Percentiles rank a stretch among this genome's conserved stretches.
Evolutionary conservation across 768 basidiomycete species (phyloP).

Genomic region (Amanita pallidorosea): DNA sequence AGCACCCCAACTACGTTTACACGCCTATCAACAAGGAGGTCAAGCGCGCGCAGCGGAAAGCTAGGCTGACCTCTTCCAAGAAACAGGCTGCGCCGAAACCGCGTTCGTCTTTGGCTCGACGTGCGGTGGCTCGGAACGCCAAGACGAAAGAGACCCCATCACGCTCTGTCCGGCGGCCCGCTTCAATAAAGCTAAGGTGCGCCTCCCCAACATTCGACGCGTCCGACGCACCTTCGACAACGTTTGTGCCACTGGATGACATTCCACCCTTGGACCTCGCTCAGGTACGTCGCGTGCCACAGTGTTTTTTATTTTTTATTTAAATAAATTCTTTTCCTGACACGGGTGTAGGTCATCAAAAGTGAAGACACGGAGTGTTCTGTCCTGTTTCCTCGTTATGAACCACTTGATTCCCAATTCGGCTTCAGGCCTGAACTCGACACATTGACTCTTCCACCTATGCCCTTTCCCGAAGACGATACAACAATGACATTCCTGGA

Average conservation of each 20-base stretch:
- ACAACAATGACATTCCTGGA: neutral
- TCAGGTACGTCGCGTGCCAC: neutral
- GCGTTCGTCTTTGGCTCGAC: neutral
- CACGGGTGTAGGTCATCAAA: neutral
- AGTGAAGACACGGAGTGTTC: neutral
- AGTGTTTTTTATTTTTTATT: neutral
- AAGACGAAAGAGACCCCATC: too few relatives aligned
- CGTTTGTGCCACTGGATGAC: neutral
- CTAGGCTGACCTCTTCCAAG: neutral
- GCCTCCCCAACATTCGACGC: neutral
- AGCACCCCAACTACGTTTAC: conserved; percentile 4
- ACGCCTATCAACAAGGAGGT: neutral
- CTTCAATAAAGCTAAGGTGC: neutral
- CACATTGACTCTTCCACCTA: neutral
- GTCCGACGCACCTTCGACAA: neutral
- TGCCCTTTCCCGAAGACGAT: neutral
- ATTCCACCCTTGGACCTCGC: neutral
- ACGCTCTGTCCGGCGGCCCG: neutral
- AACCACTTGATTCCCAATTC: neutral
- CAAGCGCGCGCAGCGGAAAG: neutral
- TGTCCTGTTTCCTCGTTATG: neutral
- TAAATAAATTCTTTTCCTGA: neutral
- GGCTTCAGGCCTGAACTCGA: neutral
- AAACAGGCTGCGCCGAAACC: neutral
- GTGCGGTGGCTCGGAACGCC: neutral